Evolutionary conservation across 1,284 basidiomycete genomes (phyloP).

Genomic region (Boletellus deceptivus): DNA sequence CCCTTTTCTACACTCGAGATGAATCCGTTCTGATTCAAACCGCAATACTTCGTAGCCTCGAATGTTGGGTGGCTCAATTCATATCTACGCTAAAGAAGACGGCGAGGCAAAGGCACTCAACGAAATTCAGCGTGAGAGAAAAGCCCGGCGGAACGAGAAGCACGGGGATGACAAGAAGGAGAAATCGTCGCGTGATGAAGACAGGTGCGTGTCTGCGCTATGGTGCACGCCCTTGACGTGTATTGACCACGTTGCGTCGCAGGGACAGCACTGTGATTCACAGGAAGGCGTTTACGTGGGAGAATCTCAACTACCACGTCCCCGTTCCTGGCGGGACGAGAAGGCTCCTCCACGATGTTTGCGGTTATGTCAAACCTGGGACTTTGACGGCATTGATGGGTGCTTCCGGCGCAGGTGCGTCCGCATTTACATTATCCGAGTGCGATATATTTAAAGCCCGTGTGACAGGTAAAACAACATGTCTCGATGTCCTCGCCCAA

Average conservation of each 20-base stretch:
- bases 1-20: neutral
- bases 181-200: conserved; percentile 22
- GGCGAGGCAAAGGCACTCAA: conserved; percentile 69
- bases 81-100: conserved; percentile 72
- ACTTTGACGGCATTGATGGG: conserved; percentile 80
- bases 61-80: conserved; percentile 44
- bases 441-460: conserved; percentile 20
- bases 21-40: neutral
- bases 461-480: conserved; percentile 62
- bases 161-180: conserved; percentile 26
- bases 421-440: neutral
- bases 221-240: neutral
- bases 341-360: conserved; percentile 80
- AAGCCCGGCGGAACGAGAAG: conserved; percentile 33
- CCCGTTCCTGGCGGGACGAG: conserved; percentile 68
- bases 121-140: conserved; percentile 54
- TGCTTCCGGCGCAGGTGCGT: conserved; percentile 66
- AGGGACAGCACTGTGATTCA: conserved; percentile 23
- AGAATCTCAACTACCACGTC: conserved; percentile 70
- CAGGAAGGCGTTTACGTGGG: conserved; percentile 67
- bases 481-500: conserved; percentile 86
- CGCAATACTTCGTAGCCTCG: conserved; percentile 43
- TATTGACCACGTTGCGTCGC: conserved; percentile 3
- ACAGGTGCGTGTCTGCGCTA: conserved; percentile 9
- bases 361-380: conserved; percentile 86